Base-by-base conservation (phyloP, 805 yeast species). In the Candida quercuum region DNA sequence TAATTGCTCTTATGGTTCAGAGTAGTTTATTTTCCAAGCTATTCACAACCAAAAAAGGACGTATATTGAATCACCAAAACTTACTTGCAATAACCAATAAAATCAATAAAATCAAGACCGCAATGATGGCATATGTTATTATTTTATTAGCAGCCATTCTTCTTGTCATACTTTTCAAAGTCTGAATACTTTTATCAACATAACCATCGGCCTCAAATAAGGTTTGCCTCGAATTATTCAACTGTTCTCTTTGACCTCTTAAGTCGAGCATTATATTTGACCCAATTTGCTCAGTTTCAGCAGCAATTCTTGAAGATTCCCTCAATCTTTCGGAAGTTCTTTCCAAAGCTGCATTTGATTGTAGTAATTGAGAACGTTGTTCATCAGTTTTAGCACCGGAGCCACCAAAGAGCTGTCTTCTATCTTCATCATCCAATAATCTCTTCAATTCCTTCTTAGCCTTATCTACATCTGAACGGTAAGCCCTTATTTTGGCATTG, bases 201-300 rank as follows among this genome's bases (percentile, higher is more conserved):
- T 89, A 87, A 1, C 83, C 78, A 57, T 93, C 98, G 0, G 98
- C 98, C 45, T 88, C 91, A 61, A 75, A 74, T 35, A 93, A 66
- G 0, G 95, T 86, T 51, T 83, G 85, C 59, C 97, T 76, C 17
- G 96, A 78, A 51, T 89, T 87, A 37, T 77, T 67, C 31, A 93
- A 75, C 54, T 94, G 97, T 54, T 93, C 99, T 41, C 99, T 71
- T 64, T 93, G 99, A 19, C 95, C 81, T 43, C 96, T 72, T 47
- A 93, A 67, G 57, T 91, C 96, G 51, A 78, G 79, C 63, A 93
- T 72, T 36, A 93, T 93, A 47, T 84, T 82, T 12, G 96, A 86
- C 2, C 99, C 99, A 36, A 93, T 78, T 23, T 72, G 71, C 61
- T 93, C 99, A 0, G 99, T 88, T 50, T 93, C 99, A 36, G 84